Evolutionary conservation across 495 filamentous ascomycete genomes (phyloP).

Genomic region (Cercophora sp.): DNA sequence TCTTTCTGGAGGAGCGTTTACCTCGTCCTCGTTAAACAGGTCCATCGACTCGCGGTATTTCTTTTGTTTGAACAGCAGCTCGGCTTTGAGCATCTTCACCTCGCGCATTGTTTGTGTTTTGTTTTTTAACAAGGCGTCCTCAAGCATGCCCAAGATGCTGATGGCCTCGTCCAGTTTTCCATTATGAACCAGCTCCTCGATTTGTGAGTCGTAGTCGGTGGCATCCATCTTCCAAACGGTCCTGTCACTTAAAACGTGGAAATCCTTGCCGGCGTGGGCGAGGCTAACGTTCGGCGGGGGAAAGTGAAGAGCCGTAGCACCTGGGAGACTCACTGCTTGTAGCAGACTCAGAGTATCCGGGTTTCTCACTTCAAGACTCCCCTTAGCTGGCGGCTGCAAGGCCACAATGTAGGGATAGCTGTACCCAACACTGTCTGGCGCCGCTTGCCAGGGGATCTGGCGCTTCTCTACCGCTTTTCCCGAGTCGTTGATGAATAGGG

Average conservation of each 20-base stretch:
- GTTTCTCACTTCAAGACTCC: constrained; percentile 84
- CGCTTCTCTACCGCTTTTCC: constrained; percentile 78
- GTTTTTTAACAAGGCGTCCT: constrained; percentile 83
- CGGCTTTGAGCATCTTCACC: constrained; percentile 86
- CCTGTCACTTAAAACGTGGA: constrained; percentile 83
- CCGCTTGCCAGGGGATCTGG: constrained; percentile 85
- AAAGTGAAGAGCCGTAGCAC: constrained; percentile 82
- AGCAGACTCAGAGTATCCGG: constrained; percentile 84
- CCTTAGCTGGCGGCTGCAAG: constrained; percentile 77
- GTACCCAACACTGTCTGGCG: constrained; percentile 87
- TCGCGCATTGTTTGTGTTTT: constrained; percentile 76
- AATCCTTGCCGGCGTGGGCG: constrained; percentile 90
- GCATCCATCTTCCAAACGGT: constrained; percentile 94
- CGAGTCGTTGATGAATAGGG: constrained; percentile 79
- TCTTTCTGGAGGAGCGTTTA: constrained; percentile 81
- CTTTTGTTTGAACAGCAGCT: constrained; percentile 71
- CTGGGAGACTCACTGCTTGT: constrained; percentile 76
- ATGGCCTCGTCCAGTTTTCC: constrained; percentile 87
- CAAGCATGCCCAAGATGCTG: constrained; percentile 80
- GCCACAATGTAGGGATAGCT: constrained; percentile 93
- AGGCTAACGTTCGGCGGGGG: constrained; percentile 89
- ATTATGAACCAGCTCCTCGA: constrained; percentile 74
- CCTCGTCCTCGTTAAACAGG: constrained; percentile 73
- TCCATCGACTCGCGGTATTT: constrained; percentile 89
- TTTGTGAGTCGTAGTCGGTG: constrained; percentile 87